These are phyloP conservation scores for Pleurotus ostreatus DNA, from an alignment of 768 basidiomycete genomes.

Conservation along the genomic window DNA sequence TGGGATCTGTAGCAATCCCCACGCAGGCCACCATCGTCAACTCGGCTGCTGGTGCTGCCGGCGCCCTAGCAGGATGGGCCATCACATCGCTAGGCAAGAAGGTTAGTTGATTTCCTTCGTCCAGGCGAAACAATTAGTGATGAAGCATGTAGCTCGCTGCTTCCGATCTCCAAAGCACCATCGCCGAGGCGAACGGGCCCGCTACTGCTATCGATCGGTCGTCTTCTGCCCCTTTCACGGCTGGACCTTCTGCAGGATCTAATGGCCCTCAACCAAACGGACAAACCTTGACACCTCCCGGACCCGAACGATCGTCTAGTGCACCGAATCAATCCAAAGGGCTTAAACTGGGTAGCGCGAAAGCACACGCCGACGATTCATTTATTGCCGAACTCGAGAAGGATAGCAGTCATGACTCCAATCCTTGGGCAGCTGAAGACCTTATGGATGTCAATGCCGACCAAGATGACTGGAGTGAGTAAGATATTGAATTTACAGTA, in stretches of 20 bases:
- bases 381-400: constrained; percentile 57
- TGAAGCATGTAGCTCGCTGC: constrained; percentile 52
- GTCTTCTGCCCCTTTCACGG: constrained; percentile 53
- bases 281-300: constrained; percentile 63
- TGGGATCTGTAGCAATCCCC: constrained; percentile 24
- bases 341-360: constrained; percentile 67
- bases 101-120: constrained; percentile 31
- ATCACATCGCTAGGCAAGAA: constrained; percentile 86
- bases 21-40: constrained; percentile 62
- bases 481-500: constrained; percentile 15
- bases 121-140: constrained; percentile 4
- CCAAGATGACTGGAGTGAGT: constrained; percentile 90
- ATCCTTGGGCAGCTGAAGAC: constrained; percentile 73
- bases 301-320: constrained; percentile 40
- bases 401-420: constrained; percentile 40
- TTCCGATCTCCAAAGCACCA: constrained; percentile 69
- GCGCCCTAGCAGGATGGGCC: constrained; percentile 93
- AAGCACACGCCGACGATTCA: constrained; percentile 31
- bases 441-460: constrained; percentile 94
- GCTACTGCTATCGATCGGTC: constrained; percentile 29
- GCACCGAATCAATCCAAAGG: constrained; percentile 43
- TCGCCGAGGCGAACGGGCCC: constrained; percentile 31
- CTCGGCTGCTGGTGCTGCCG: constrained; percentile 87
- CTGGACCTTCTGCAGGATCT: constrained; percentile 84
- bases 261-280: constrained; percentile 73